Percentiles rank a stretch among this genome's conserved stretches.
These are phyloP conservation scores for Acer yangbiense DNA, from an alignment of 345 rosid genomes.

Conservation along the genomic window DNA sequence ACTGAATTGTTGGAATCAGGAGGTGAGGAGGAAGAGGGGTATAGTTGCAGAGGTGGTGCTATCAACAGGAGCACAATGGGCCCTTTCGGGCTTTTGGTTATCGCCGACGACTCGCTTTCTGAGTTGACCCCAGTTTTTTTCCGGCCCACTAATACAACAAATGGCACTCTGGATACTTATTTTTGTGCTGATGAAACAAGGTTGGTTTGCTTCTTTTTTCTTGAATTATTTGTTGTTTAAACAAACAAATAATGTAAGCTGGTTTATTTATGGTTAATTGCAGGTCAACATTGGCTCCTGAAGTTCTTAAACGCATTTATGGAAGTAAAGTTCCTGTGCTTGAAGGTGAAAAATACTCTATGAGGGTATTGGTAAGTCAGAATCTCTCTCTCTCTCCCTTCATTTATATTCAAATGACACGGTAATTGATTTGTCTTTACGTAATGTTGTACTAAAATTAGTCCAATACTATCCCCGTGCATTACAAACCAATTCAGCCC, in stretches of 20 bases:
- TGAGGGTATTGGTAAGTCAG: constrained; percentile 74
- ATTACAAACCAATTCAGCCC: too few species aligned
- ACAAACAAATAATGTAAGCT: background rate
- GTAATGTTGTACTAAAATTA: too few species aligned
- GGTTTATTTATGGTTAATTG: background rate
- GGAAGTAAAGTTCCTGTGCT: constrained; percentile 74
- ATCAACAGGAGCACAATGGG: constrained; percentile 60
- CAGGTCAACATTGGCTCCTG: constrained; percentile 78
- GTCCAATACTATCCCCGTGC: too few species aligned
- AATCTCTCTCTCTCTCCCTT: background rate
- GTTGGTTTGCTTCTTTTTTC: constrained; percentile 51
- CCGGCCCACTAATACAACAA: constrained; percentile 44
- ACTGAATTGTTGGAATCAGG: constrained; percentile 33
- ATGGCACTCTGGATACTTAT: constrained; percentile 40
- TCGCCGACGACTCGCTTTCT: constrained; percentile 65
- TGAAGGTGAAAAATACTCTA: constrained; percentile 55
- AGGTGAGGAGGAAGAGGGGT: constrained; percentile 25
- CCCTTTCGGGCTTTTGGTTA: constrained; percentile 75
- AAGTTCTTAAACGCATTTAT: constrained; percentile 56
- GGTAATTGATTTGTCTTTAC: too few species aligned
- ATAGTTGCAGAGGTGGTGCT: constrained; percentile 53
- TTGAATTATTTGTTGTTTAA: background rate
- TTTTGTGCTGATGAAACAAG: constrained; percentile 84
- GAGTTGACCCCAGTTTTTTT: constrained; percentile 82
- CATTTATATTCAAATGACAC: too few species aligned